These are phyloP conservation scores for Leucocoprinus birnbaumii DNA, from an alignment of 768 basidiomycete species.

Conservation along the genomic window DNA sequence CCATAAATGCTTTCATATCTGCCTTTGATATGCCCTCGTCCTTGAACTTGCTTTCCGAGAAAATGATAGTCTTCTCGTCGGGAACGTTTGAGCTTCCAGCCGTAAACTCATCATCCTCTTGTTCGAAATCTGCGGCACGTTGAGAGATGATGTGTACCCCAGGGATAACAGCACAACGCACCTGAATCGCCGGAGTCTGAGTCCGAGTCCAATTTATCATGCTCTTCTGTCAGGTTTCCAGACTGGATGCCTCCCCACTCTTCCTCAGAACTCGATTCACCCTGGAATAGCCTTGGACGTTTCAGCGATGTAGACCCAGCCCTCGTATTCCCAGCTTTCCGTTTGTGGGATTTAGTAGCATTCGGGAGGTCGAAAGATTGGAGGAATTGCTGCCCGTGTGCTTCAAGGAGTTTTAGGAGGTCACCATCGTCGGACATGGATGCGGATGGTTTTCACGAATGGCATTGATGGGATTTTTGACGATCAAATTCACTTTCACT, in stretches of 20 bases:
- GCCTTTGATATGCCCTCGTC: slow-evolving; percentile 29
- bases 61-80: slow-evolving; percentile 53
- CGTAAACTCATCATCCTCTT: slow-evolving; percentile 44
- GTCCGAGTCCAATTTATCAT: slow-evolving; percentile 14
- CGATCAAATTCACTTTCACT: no score
- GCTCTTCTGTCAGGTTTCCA: slow-evolving; percentile 18
- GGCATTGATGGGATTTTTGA: no score
- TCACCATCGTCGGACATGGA: slow-evolving; percentile 27
- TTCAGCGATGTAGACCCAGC: slow-evolving; percentile 2
- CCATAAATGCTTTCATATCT: slow-evolving; percentile 75
- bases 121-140: slow-evolving; percentile 30
- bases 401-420: slow-evolving; percentile 40
- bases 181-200: slow-evolving; percentile 9
- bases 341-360: slow-evolving; percentile 1
- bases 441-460: not conserved
- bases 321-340: not conserved
- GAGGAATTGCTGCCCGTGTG: slow-evolving; percentile 46
- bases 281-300: slow-evolving; percentile 15
- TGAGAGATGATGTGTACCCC: not conserved
- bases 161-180: not conserved
- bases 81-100: slow-evolving; percentile 24
- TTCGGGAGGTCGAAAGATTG: slow-evolving; percentile 33
- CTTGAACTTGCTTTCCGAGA: slow-evolving; percentile 29
- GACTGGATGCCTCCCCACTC: slow-evolving; percentile 38
- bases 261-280: slow-evolving; percentile 20